Base-by-base conservation (phyloP, 1,139 yeast species). In the Ogataea hybrid region DNA sequence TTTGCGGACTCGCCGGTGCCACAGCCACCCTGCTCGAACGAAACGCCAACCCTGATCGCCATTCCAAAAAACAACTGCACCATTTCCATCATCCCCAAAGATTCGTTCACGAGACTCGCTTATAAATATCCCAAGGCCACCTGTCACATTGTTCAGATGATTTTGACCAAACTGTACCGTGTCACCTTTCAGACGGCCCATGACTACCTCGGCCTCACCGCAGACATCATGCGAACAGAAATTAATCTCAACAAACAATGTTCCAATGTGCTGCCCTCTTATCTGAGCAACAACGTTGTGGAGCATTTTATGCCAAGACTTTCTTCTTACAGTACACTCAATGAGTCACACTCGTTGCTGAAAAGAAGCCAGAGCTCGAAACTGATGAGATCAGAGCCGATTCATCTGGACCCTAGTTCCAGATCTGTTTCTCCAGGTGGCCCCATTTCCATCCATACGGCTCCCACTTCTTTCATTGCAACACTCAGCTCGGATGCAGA, bases 101-200 rank as follows among this genome's bases (percentile, higher is more conserved):
- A 79, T 45, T 88, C 97, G 0, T 92, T 92, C 55, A 75, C 78
- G 42, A 70, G 85, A 43, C 75, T 92, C 35, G 84, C 87, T 11
- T 59, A 69, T 28, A 86, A 82, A 53, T 87, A 82, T 58, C 97
- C 98, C 6, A 79, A 85, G 51, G 87, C 96, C 0, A 84, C 96
- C 0, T 86, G 97, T 0, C 96, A 90, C 61, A 90, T 92, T 35
- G 94, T 92, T 7, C 96, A 95, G 51, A 89, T 92, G 78, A 88
- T 92, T 14, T 69, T 90, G 48, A 84, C 95, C 1, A 75, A 96
- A 49, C 71, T 92, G 44, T 88, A 88, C 60, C 77, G 95, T 54
- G 97, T 92, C 6, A 90, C 97, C 0, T 81, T 90, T 65, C 92
- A 84, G 58, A 86, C 97, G 0, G 86, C 94, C 10, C 94, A 90